These are phyloP conservation scores for Hippophae tibetana DNA, from an alignment of 306 rosid species.

Conservation along the genomic window DNA sequence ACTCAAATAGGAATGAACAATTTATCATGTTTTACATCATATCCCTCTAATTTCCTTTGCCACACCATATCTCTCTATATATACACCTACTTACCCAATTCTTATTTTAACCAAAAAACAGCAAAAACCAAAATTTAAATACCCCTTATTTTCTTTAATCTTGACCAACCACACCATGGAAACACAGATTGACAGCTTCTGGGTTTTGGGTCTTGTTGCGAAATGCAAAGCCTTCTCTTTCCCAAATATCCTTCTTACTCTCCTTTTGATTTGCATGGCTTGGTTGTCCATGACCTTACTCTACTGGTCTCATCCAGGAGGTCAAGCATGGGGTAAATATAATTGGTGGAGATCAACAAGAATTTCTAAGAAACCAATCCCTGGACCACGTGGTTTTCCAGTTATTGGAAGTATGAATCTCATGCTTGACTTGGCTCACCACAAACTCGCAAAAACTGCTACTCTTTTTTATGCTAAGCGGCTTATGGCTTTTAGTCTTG, in stretches of 20 bases:
- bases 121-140: too few species aligned
- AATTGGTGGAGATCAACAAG: neutral
- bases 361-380: constrained; percentile 18
- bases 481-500: constrained; percentile 89
- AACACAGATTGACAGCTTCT: constrained; percentile 53
- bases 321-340: constrained; percentile 87
- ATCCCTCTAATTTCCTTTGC: too few species aligned
- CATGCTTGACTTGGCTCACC: constrained; percentile 64
- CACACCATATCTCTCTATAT: too few species aligned
- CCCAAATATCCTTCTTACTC: constrained; percentile 29
- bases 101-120: too few species aligned
- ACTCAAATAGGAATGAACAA: too few species aligned
- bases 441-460: constrained; percentile 42
- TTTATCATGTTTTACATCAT: too few species aligned
- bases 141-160: too few species aligned
- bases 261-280: constrained; percentile 28
- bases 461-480: constrained; percentile 43
- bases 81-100: too few species aligned
- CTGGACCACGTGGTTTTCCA: constrained; percentile 82
- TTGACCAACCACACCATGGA: constrained; percentile 22
- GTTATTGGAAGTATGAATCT: constrained; percentile 67
- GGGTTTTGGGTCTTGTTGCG: constrained; percentile 58
- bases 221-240: constrained; percentile 39
- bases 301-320: constrained; percentile 85
- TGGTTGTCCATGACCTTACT: constrained; percentile 35